Percentiles rank a stretch among this genome's conserved stretches.
Conservation (phyloP, 352 stramenopile species). For the Thalassiosira oceanica region DNA sequence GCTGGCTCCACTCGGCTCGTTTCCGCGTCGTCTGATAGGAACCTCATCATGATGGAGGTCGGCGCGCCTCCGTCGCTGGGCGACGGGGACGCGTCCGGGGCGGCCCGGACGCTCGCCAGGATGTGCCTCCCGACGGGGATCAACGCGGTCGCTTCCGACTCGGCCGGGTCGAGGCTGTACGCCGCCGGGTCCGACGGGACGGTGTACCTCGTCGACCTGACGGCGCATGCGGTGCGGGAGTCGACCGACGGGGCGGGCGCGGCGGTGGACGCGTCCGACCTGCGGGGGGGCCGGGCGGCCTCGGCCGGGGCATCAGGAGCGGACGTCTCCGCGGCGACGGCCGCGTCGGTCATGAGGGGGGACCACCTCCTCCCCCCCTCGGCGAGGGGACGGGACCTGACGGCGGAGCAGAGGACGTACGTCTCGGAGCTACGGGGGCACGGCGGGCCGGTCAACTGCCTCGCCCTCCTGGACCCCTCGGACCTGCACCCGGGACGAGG, state of each 20-base stretch:
- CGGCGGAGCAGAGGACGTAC: slow-evolving; percentile 29
- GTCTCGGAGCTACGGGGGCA: slow-evolving; percentile 67
- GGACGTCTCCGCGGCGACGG: slow-evolving; percentile 1
- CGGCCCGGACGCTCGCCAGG: slow-evolving; percentile 51
- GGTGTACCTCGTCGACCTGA: slow-evolving; percentile 68
- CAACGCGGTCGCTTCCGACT: slow-evolving; percentile 34
- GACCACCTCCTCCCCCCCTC: slow-evolving; percentile 10
- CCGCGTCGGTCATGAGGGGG: slow-evolving; percentile 15
- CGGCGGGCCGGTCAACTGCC: slow-evolving; percentile 45
- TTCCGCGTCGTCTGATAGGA: slow-evolving; percentile 62
- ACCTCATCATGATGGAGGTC: slow-evolving; percentile 67
- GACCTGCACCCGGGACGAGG: slow-evolving; percentile 9
- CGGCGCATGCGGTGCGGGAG: slow-evolving; percentile 56
- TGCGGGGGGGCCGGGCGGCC: too few relatives aligned
- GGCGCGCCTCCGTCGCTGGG: background rate
- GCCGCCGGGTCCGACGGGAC: slow-evolving; percentile 53
- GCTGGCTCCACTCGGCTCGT: slow-evolving; percentile 44
- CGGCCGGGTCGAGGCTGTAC: slow-evolving; percentile 48
- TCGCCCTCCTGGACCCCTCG: slow-evolving; percentile 48
- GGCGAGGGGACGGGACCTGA: too few relatives aligned
- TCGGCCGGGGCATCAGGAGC: background rate
- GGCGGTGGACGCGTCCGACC: slow-evolving; percentile 8
- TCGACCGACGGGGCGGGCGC: slow-evolving; percentile 26
- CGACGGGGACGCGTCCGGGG: slow-evolving; percentile 8
- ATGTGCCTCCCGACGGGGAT: slow-evolving; percentile 64